Percentiles rank a stretch among this genome's conserved stretches.
Evolutionary conservation across 148 eudicot genomes (phyloP).

Genomic region (Mesembryanthemum crystallinum): DNA sequence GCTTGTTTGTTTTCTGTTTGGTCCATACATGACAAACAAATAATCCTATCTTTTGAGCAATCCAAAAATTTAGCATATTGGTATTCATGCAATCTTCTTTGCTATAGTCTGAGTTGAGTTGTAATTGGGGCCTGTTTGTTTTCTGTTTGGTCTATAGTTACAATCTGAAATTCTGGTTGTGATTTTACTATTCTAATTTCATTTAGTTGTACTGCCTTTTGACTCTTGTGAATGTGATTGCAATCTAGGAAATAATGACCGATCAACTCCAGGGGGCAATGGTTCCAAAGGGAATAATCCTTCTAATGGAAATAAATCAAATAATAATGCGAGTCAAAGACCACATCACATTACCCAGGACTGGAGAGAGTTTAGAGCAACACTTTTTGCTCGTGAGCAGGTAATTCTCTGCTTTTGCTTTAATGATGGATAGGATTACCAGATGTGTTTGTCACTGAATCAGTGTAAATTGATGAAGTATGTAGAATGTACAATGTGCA

Average conservation of each 20-base stretch:
- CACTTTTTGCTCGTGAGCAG: conserved; percentile 73
- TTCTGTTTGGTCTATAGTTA: not conserved
- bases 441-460: not conserved
- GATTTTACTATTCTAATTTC: not conserved
- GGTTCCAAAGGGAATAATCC: conserved; percentile 57
- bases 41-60: too few relatives aligned
- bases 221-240: conserved; percentile 16
- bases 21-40: too few relatives aligned
- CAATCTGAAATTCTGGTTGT: not conserved
- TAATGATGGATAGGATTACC: not conserved
- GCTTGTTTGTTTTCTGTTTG: too few relatives aligned
- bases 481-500: not conserved
- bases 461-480: not conserved
- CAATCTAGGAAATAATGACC: conserved; percentile 63
- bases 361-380: conserved; percentile 97
- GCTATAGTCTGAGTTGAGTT: not conserved
- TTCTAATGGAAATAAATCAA: conserved; percentile 53
- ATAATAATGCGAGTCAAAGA: conserved; percentile 42
- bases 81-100: too few relatives aligned
- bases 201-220: not conserved
- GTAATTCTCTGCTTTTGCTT: conserved; percentile 30
- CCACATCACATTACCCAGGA: conserved; percentile 55
- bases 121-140: not conserved
- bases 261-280: conserved; percentile 59
- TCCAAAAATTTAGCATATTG: too few relatives aligned